Base-by-base conservation (phyloP, 1,139 yeast genomes). In the Kluyveromyces sp. region DNA sequence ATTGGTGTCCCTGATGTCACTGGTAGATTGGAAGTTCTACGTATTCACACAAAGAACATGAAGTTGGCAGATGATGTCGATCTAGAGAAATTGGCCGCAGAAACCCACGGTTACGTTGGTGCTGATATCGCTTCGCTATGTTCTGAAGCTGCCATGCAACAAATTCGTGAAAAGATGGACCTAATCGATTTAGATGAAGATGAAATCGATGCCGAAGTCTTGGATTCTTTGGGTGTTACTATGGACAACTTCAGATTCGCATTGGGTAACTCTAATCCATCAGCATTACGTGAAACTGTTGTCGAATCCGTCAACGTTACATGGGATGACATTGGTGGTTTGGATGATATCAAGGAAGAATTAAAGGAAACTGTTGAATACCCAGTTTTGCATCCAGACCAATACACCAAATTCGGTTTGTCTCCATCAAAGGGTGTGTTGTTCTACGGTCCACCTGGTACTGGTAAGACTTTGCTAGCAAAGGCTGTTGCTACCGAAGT, bases 391-490 rank as follows among this genome's bases (percentile, higher is more conserved):
- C 97, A 92, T 69, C 97, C 99, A 67, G 98, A 92, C 64, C 96
- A 90, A 77, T 92, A 89, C 73, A 88, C 94, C 71, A 92, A 92
- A 74, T 90, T 92, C 66, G 98, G 98, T 54, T 79, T 92, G 69
- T 83, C 97, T 25, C 98, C 98, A 47, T 81, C 97, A 45, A 90
- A 90, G 73, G 99, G 99, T 73, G 97, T 92, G 56, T 76, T 94
- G 66, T 92, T 94, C 76, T 92, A 86, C 69, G 99, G 99, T 60
- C 98, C 98, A 48, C 98, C 98, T 52, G 98, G 98, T 83, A 90
- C 97, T 54, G 98, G 98, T 87, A 90, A 90, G 72, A 90, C 98
- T 4, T 75, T 92, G 63, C 77, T 92, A 59, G 98, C 98, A 41
- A 92, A 92, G 71, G 98, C 98, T 43, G 97, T 92, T 58, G 97